A percentile compares a stretch with the other conserved stretches of the same genome.
Evolutionary conservation across 1,139 yeast species (phyloP).

Genomic region (Blastobotrys petasosporus): DNA sequence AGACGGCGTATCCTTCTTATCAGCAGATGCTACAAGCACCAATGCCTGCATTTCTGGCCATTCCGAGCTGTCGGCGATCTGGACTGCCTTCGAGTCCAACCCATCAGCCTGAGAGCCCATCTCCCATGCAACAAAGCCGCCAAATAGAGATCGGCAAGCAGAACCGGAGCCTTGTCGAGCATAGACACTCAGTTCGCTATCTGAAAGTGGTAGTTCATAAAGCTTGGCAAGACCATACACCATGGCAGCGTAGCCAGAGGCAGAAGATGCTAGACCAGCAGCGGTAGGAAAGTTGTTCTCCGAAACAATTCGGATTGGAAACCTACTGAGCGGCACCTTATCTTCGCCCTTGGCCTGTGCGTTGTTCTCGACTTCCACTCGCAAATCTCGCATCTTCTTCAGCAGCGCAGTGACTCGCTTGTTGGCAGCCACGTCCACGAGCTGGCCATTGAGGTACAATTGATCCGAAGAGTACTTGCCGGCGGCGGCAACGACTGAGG

Average conservation of each 20-base stretch:
- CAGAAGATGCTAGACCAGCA: conserved; percentile 96
- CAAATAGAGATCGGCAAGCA: conserved; percentile 93
- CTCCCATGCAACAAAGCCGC: conserved; percentile 99
- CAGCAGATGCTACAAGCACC: conserved; percentile 85
- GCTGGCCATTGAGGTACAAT: conserved; percentile 73
- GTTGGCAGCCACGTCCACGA: conserved; percentile 47
- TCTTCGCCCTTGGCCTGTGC: conserved; percentile 47
- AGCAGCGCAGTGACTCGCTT: conserved; percentile 79
- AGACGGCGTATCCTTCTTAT: conserved; percentile 89
- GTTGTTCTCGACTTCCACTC: conserved; percentile 43
- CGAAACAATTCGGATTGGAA: conserved; percentile 73
- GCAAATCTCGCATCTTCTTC: conserved; percentile 61
- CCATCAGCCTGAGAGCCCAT: conserved; percentile 78
- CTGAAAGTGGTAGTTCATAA: conserved; percentile 71
- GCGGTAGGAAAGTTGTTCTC: conserved; percentile 99
- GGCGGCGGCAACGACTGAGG: conserved; percentile 69
- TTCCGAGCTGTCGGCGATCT: conserved; percentile 73
- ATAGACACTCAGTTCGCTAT: conserved; percentile 80
- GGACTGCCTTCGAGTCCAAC: conserved; percentile 85
- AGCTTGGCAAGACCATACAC: conserved; percentile 80
- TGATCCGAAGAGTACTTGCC: conserved; percentile 53
- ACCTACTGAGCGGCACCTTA: conserved; percentile 54
- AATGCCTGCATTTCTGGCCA: conserved; percentile 95
- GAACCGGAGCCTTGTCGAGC: conserved; percentile 99
- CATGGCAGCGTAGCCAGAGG: conserved; percentile 97